Percentiles rank a stretch among this genome's conserved stretches.
Conservation (phyloP, 768 basidiomycete genomes). For the Pleurotus tuber-regium region DNA sequence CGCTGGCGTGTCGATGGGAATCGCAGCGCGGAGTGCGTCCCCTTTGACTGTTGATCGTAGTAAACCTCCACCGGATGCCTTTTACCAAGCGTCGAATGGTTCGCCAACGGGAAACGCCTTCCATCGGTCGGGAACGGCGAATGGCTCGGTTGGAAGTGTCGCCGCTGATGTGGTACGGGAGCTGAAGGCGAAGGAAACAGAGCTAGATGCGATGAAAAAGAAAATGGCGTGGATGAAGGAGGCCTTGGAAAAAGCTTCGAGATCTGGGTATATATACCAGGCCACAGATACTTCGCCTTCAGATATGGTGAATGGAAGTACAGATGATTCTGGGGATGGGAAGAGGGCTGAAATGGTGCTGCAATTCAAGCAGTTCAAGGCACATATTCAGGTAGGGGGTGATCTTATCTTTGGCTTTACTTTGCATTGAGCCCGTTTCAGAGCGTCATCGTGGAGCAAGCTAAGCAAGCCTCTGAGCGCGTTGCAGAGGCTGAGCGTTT, state of each 20-base stretch:
- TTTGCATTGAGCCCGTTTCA: slow-evolving; percentile 24
- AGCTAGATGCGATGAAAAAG: slow-evolving; percentile 72
- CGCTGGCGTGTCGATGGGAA: slow-evolving; percentile 51
- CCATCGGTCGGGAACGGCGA: slow-evolving; percentile 37
- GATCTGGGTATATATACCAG: slow-evolving; percentile 72
- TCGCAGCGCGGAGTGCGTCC: slow-evolving; percentile 32
- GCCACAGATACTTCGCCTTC: slow-evolving; percentile 41
- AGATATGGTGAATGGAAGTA: slow-evolving; percentile 38
- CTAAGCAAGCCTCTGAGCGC: slow-evolving; percentile 71
- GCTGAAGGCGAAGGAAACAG: slow-evolving; percentile 77
- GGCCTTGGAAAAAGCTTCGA: slow-evolving; percentile 70
- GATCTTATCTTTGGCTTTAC: slow-evolving; percentile 2
- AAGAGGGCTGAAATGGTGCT: slow-evolving; percentile 66
- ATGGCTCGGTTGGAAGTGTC: slow-evolving; percentile 64
- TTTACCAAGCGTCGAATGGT: slow-evolving; percentile 41
- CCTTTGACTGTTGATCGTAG: slow-evolving; percentile 30
- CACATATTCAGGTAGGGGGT: slow-evolving; percentile 74
- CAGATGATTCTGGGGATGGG: slow-evolving; percentile 25
- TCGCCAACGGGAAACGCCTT: slow-evolving; percentile 53
- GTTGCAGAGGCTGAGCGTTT: slow-evolving; percentile 77
- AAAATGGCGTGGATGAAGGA: slow-evolving; percentile 86
- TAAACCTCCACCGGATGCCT: slow-evolving; percentile 60
- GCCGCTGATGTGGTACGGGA: slow-evolving; percentile 77
- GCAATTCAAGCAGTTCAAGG: slow-evolving; percentile 85
- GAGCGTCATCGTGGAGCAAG: slow-evolving; percentile 76